A percentile compares a stretch with the other conserved stretches of the same genome.
phyloP scores from a whole-genome alignment of 1,139 yeast genomes.

The Magnusiomyces magnusii region DNA sequence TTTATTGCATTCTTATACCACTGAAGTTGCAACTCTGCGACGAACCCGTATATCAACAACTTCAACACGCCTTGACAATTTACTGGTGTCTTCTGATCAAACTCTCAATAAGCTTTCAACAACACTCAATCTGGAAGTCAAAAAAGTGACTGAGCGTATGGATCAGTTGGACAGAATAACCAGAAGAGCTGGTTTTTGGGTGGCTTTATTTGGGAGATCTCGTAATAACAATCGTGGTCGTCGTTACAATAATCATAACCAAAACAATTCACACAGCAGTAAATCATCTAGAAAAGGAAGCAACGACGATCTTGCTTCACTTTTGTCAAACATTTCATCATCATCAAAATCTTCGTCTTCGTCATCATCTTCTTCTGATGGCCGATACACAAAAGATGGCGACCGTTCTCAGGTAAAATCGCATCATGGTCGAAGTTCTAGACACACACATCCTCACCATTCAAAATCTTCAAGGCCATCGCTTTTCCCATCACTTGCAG shows the following conservation, averaged over 20 bases:
- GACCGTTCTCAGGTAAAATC: neutral
- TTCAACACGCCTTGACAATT: conserved; percentile 12
- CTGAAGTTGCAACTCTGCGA: conserved; percentile 4
- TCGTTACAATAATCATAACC: neutral
- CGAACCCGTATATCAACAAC: conserved; percentile 13
- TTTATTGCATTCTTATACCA: neutral
- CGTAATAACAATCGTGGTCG: neutral
- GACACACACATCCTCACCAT: neutral
- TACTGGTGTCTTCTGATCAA: conserved; percentile 63
- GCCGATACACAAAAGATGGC: neutral
- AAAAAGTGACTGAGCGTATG: conserved; percentile 61
- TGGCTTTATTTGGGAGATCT: neutral
- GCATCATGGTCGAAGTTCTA: neutral
- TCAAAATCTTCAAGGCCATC: neutral
- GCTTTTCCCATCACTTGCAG: neutral
- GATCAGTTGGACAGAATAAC: conserved; percentile 40
- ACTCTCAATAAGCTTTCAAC: conserved; percentile 79
- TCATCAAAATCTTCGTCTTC: neutral
- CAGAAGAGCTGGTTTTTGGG: neutral
- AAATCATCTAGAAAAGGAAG: conserved; percentile 16
- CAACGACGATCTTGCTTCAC: neutral
- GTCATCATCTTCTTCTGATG: neutral
- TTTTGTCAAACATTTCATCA: neutral
- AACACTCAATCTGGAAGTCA: conserved; percentile 60
- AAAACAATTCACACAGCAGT: neutral